These are phyloP conservation scores for Gossypium mustelinum DNA, from an alignment of 345 rosid species.

Conservation along the genomic window DNA sequence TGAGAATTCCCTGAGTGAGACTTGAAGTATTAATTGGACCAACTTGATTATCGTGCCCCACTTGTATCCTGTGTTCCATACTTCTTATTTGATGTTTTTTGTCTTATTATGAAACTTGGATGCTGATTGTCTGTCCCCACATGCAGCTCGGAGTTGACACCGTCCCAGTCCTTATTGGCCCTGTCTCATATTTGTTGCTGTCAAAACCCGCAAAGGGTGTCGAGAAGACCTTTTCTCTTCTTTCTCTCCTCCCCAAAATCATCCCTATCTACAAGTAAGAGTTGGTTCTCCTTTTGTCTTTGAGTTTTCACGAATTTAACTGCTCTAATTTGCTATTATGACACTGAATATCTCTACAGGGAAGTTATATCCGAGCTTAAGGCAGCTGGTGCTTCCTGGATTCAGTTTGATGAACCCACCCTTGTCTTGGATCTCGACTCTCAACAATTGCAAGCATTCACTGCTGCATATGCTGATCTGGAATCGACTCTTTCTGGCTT, in stretches of 20 bases:
- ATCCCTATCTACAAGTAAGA: slow-evolving; percentile 88
- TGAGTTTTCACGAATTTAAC: not conserved
- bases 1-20: not conserved
- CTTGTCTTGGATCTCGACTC: slow-evolving; percentile 90
- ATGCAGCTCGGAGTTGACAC: slow-evolving; percentile 89
- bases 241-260: slow-evolving; percentile 81
- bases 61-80: not conserved
- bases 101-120: slow-evolving; percentile 11
- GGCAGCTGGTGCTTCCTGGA: slow-evolving; percentile 92
- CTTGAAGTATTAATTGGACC: not conserved
- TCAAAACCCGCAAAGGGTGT: slow-evolving; percentile 96
- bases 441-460: slow-evolving; percentile 73
- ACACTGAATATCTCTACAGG: slow-evolving; percentile 39
- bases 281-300: slow-evolving; percentile 1
- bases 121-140: slow-evolving; percentile 20
- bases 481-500: slow-evolving; percentile 78
- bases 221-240: slow-evolving; percentile 71
- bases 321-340: slow-evolving; percentile 23
- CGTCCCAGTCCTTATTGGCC: slow-evolving; percentile 87
- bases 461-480: slow-evolving; percentile 67
- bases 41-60: not conserved
- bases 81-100: not conserved
- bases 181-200: slow-evolving; percentile 88
- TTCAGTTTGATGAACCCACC: slow-evolving; percentile 91
- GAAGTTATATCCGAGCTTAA: slow-evolving; percentile 87